Conservation (phyloP, 2,329 filamentous ascomycete species). For the Emergomyces pasteurianus region DNA sequence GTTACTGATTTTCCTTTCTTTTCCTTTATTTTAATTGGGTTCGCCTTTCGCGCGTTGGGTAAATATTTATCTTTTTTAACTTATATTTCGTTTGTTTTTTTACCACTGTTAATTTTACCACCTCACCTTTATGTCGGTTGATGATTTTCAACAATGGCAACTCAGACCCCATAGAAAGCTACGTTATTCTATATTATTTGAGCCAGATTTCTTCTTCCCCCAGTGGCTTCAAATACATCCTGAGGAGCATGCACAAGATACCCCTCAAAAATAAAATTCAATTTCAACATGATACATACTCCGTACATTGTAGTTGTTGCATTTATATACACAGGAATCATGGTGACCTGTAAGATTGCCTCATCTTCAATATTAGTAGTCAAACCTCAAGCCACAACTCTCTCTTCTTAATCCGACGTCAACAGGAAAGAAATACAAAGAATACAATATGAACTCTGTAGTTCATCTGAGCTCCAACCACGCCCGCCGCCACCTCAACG, state of each 20-base stretch:
- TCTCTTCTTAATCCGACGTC: too few relatives aligned
- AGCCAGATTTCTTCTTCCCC: not conserved
- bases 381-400: too few relatives aligned
- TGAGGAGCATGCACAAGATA: not conserved
- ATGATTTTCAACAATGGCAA: conserved; percentile 3
- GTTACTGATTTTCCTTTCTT: not conserved
- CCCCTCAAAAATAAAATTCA: not conserved
- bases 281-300: not conserved
- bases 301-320: not conserved
- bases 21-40: not conserved
- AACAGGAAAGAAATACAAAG: too few relatives aligned
- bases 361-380: too few relatives aligned
- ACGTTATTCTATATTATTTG: not conserved
- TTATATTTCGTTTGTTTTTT: not conserved
- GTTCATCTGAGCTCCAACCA: too few relatives aligned
- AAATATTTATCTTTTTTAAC: not conserved
- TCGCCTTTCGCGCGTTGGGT: not conserved
- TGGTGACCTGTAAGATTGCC: not conserved
- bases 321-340: not conserved
- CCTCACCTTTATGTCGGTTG: not conserved
- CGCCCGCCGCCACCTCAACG: too few relatives aligned
- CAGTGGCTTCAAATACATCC: not conserved
- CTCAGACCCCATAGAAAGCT: not conserved
- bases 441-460: too few relatives aligned
- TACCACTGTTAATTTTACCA: not conserved